phyloP scores from a whole-genome alignment of 2,329 filamentous ascomycete species.

The Alternaria tenuissima region DNA sequence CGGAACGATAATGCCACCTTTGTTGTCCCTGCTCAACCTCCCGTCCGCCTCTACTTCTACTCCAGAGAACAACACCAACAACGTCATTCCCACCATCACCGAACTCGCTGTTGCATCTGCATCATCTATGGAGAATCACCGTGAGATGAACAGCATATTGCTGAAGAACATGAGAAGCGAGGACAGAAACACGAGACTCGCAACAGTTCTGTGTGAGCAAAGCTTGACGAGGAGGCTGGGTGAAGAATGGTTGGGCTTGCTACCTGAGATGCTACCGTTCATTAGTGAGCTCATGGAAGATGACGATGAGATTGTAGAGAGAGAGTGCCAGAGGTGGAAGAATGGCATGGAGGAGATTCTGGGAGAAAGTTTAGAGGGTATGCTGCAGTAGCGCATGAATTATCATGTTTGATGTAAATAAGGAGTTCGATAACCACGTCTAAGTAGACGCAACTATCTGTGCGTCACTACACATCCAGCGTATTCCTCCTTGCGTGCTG shows the following conservation, averaged over 20 bases:
- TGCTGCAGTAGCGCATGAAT: slow-evolving; percentile 74
- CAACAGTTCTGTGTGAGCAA: slow-evolving; percentile 83
- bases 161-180: slow-evolving; percentile 81
- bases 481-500: background rate
- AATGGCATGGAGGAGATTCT: slow-evolving; percentile 86
- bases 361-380: slow-evolving; percentile 88
- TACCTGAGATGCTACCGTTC: slow-evolving; percentile 95
- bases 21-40: slow-evolving; percentile 69
- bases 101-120: slow-evolving; percentile 80
- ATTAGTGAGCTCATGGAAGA: slow-evolving; percentile 97
- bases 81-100: slow-evolving; percentile 76
- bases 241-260: slow-evolving; percentile 89
- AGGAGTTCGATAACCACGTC: background rate
- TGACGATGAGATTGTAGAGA: slow-evolving; percentile 91
- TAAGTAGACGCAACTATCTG: background rate
- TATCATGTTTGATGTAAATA: background rate
- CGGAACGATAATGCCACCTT: slow-evolving; percentile 70
- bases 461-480: background rate
- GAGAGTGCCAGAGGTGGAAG: slow-evolving; percentile 90
- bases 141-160: slow-evolving; percentile 81
- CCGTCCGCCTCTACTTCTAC: slow-evolving; percentile 21
- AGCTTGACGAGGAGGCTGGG: slow-evolving; percentile 80
- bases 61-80: slow-evolving; percentile 52
- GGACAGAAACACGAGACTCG: slow-evolving; percentile 75
- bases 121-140: slow-evolving; percentile 88